Evolutionary conservation across 1,139 yeast species (phyloP).

Genomic region (Candida mesenterica): DNA sequence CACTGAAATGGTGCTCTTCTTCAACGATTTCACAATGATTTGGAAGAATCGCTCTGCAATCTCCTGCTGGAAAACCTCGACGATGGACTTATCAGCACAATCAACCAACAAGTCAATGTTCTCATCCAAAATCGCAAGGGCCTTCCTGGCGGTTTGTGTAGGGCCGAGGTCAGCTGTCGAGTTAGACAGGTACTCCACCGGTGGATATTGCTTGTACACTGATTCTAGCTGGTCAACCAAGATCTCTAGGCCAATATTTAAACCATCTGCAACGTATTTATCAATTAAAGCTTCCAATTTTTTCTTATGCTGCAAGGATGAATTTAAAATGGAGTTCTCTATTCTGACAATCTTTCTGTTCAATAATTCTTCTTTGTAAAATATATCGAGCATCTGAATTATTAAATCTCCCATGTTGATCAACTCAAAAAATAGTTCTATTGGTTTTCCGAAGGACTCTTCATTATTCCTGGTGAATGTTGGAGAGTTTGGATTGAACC

Average conservation of each 20-base stretch:
- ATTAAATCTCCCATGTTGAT: constrained; percentile 91
- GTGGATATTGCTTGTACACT: constrained; percentile 29
- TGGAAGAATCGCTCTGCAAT: constrained; percentile 85
- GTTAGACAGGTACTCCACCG: constrained; percentile 11
- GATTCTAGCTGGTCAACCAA: constrained; percentile 70
- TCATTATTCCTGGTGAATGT: constrained; percentile 17
- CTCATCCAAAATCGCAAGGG: constrained; percentile 61
- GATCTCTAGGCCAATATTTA: constrained; percentile 86
- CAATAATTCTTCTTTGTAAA: constrained; percentile 82
- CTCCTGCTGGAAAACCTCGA: constrained; percentile 93
- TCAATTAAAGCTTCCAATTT: constrained; percentile 79
- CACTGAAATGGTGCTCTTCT: constrained; percentile 67
- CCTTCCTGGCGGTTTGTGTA: constrained; percentile 66
- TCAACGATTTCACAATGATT: constrained; percentile 68
- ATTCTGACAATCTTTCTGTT: constrained; percentile 59
- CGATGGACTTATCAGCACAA: constrained; percentile 81
- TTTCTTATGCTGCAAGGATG: constrained; percentile 77
- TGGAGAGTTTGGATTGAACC: constrained; percentile 60
- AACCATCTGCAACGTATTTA: constrained; percentile 87
- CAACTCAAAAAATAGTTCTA: constrained; percentile 82
- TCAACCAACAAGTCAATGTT: constrained; percentile 77
- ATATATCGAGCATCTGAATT: constrained; percentile 88
- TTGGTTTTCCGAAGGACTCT: constrained; percentile 64
- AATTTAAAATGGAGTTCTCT: constrained; percentile 74
- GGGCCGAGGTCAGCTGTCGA: constrained; percentile 44